Base-by-base conservation (phyloP, 345 rosid genomes). In the Boechera stricta region DNA sequence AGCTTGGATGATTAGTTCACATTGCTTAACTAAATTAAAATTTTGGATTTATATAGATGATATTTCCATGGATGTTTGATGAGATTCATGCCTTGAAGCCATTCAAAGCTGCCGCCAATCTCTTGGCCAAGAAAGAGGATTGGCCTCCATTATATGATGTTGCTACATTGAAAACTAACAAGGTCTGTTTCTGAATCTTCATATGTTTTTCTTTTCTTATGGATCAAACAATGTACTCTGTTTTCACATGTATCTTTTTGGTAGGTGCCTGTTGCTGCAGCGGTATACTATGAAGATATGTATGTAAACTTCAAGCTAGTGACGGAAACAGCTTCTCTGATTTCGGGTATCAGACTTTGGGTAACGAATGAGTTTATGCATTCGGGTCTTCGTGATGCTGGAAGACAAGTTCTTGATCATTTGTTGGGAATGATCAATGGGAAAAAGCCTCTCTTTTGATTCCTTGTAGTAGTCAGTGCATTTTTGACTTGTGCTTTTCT, bases 261-360 rank as follows among this genome's bases (percentile, higher is more conserved):
- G 63, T 88, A 91, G 98, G 90, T 92, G 42, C 93, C 97, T 28
- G 91, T 90, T 6, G 96, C 95, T 52, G 99, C 98, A 5, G 95
- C 99, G 0, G 92, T 92, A 12, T 89, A 92, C 79, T 87, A 84
- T 5, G 97, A 92, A 66, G 99, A 95, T 63, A 77, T 92, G 91
- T 95, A 89, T 79, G 97, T 91, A 16, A 92, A 88, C 73, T 86
- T 92, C 84, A 92, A 86, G 87, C 64, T 95, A 79, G 87, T 84
- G 26, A 90, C 59, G 89, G 92, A 92, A 77, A 95, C 97, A 56
- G 94, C 90, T 52, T 79, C 94, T 51, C 80, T 86, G 66, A 84
- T 92, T 33, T 87, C 89, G 2, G 90, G 91, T 38, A 86, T 90
- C 62, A 81, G 98, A 81, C 80, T 86, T 42, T 94, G 98, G 97